phyloP scores from a whole-genome alignment of 2,329 filamentous ascomycete species.

The Aspergillus sp. region DNA sequence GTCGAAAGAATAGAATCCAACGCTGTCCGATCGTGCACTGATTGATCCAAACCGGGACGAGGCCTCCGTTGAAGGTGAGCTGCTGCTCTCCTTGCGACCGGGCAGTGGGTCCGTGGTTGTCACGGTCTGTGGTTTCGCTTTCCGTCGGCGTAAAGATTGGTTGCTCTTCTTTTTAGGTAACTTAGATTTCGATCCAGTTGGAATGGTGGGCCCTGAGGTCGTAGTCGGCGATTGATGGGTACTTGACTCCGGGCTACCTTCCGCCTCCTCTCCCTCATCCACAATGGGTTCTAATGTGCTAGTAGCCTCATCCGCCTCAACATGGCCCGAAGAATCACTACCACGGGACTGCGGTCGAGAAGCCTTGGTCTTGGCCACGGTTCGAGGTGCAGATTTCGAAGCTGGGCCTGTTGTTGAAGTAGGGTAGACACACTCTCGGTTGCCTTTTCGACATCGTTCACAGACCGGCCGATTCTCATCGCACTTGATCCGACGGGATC shows the following conservation, averaged over 20 bases:
- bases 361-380: slow-evolving; percentile 44
- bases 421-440: slow-evolving; percentile 86
- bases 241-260: slow-evolving; percentile 21
- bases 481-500: slow-evolving; percentile 88
- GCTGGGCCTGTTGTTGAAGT: slow-evolving; percentile 51
- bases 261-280: slow-evolving; percentile 43
- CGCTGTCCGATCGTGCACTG: slow-evolving; percentile 34
- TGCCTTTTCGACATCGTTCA: slow-evolving; percentile 88
- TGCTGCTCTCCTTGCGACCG: slow-evolving; percentile 46
- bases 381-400: slow-evolving; percentile 43
- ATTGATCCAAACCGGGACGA: slow-evolving; percentile 39
- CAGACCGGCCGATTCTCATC: slow-evolving; percentile 86
- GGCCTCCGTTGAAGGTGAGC: slow-evolving; percentile 53
- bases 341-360: slow-evolving; percentile 41
- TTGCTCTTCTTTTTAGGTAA: slow-evolving; percentile 29
- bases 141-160: slow-evolving; percentile 31
- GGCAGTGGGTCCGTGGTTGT: slow-evolving; percentile 34
- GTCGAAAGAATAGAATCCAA: slow-evolving; percentile 27
- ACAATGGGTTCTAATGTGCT: slow-evolving; percentile 42
- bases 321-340: slow-evolving; percentile 53
- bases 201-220: slow-evolving; percentile 17
- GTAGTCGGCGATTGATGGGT: slow-evolving; percentile 22
- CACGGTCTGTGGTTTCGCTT: slow-evolving; percentile 22
- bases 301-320: slow-evolving; percentile 41
- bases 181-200: slow-evolving; percentile 20